Conservation (phyloP, 2,329 filamentous ascomycete genomes). For the Atkinsonella texensis region DNA sequence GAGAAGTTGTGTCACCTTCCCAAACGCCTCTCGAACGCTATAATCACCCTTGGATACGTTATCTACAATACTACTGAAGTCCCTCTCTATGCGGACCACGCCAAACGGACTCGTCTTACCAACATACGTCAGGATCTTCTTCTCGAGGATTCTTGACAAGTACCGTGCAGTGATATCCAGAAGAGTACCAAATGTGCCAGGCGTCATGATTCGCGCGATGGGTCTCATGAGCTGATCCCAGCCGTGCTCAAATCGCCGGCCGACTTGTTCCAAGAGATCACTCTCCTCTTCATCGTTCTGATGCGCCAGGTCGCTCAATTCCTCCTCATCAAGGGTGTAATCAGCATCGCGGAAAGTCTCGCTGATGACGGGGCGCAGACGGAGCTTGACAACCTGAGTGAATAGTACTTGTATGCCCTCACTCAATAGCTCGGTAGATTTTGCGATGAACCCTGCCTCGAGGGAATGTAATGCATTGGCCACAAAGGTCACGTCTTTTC, state of each 20-base stretch:
- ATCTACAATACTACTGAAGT: conserved; percentile 64
- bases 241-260: conserved; percentile 66
- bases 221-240: conserved; percentile 83
- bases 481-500: conserved; percentile 60
- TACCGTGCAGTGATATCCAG: conserved; percentile 63
- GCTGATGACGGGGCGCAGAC: conserved; percentile 69
- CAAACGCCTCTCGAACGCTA: conserved; percentile 64
- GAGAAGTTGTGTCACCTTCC: conserved; percentile 64
- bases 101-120: conserved; percentile 72
- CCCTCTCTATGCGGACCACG: conserved; percentile 71
- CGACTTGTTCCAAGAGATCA: conserved; percentile 53
- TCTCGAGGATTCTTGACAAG: conserved; percentile 71
- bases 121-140: conserved; percentile 70
- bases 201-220: conserved; percentile 71
- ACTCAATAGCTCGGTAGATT: conserved; percentile 68
- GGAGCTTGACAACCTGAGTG: conserved; percentile 73
- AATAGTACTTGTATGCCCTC: conserved; percentile 82
- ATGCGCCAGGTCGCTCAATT: conserved; percentile 42
- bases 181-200: conserved; percentile 62
- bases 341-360: conserved; percentile 89
- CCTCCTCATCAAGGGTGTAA: conserved; percentile 59
- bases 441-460: conserved; percentile 59
- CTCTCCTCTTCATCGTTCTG: conserved; percentile 43
- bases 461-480: conserved; percentile 55
- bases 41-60: conserved; percentile 62